A percentile compares a stretch with the other conserved stretches of the same genome.
phyloP scores from a whole-genome alignment of 106 monocot species.

The Triglochin maritima region DNA sequence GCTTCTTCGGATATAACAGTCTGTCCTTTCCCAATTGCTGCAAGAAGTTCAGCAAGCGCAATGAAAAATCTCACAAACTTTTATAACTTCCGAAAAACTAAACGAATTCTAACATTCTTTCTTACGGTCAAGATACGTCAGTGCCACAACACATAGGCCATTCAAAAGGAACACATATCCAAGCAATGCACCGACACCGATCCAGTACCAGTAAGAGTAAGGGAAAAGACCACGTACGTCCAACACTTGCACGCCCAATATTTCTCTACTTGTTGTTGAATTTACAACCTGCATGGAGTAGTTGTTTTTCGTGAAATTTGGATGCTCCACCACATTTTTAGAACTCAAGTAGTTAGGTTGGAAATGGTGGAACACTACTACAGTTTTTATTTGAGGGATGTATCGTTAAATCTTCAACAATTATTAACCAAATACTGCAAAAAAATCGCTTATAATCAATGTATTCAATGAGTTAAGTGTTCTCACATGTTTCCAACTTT shows the following conservation, averaged over 20 bases:
- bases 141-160: constrained; percentile 34
- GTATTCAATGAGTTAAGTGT: not conserved
- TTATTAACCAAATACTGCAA: not conserved
- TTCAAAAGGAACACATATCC: constrained; percentile 61
- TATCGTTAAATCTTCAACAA: constrained; percentile 11
- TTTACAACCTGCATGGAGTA: too few relatives aligned
- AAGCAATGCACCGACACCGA: constrained; percentile 43
- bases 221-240: constrained; percentile 52
- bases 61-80: too few relatives aligned
- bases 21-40: constrained; percentile 37
- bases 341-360: too few relatives aligned
- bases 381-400: not conserved
- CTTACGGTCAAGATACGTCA: constrained; percentile 58
- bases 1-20: constrained; percentile 38
- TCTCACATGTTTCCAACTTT: constrained; percentile 31
- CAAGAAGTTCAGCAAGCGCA: not conserved
- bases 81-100: too few relatives aligned
- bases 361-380: too few relatives aligned
- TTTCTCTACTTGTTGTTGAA: not conserved
- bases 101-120: too few relatives aligned
- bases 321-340: too few relatives aligned
- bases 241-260: constrained; percentile 40
- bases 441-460: not conserved
- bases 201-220: constrained; percentile 73
- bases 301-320: too few relatives aligned